Conservation (phyloP, 2,329 filamentous ascomycete species). For the Colletotrichum simmondsii region DNA sequence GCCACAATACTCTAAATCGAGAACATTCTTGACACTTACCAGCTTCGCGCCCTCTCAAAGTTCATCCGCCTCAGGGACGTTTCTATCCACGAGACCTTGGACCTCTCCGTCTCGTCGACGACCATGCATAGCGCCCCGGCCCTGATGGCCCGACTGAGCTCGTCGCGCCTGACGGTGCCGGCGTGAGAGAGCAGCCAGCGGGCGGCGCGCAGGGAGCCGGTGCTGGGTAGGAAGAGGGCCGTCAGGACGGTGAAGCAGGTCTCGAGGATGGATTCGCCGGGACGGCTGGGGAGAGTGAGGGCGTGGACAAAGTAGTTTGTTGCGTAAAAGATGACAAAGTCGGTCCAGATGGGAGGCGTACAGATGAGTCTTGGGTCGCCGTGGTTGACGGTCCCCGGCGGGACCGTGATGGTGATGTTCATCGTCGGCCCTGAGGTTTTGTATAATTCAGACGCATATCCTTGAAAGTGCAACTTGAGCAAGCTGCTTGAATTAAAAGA, state of each 20-base stretch:
- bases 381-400: conserved; percentile 24
- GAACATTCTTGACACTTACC: conserved; percentile 3
- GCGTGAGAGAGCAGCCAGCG: conserved; percentile 26
- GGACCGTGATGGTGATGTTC: conserved; percentile 29
- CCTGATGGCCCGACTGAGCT: conserved; percentile 30
- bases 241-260: conserved; percentile 26
- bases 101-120: conserved; percentile 27
- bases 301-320: conserved; percentile 41
- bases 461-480: not conserved
- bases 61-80: conserved; percentile 21
- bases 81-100: conserved; percentile 28
- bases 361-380: conserved; percentile 38
- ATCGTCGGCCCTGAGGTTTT: not conserved
- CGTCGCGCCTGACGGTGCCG: conserved; percentile 28
- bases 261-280: conserved; percentile 34
- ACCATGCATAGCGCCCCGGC: conserved; percentile 40
- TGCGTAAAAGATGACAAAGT: conserved; percentile 39
- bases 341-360: conserved; percentile 34
- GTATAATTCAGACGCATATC: not conserved
- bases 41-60: conserved; percentile 25
- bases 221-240: conserved; percentile 34
- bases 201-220: conserved; percentile 34
- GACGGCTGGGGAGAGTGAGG: conserved; percentile 36
- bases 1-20: not conserved
- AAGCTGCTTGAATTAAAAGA: not conserved